A percentile compares a stretch with the other conserved stretches of the same genome.
phyloP scores from a whole-genome alignment of 345 rosid genomes.

The Abelmoschus esculentus region DNA sequence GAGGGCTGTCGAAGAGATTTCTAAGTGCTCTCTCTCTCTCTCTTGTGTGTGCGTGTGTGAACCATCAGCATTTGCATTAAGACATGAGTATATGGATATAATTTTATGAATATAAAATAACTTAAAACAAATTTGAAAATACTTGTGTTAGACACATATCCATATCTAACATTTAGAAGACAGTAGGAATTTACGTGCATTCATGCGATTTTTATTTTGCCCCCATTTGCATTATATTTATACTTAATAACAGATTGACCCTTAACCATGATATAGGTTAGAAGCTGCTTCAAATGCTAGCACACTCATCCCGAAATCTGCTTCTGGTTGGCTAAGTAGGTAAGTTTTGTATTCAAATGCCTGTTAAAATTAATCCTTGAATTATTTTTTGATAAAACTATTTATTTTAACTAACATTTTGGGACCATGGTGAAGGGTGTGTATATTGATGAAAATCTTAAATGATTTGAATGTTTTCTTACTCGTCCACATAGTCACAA shows the following conservation, averaged over 20 bases:
- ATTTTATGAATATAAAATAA: background rate
- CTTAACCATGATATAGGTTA: slow-evolving; percentile 39
- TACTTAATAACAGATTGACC: background rate
- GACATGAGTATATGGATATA: background rate
- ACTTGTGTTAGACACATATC: background rate
- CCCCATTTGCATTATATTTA: background rate
- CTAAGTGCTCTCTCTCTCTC: slow-evolving; percentile 44
- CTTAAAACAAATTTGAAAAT: background rate
- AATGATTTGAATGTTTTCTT: background rate
- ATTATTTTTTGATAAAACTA: background rate
- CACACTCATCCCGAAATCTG: slow-evolving; percentile 60
- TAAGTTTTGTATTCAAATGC: slow-evolving; percentile 14
- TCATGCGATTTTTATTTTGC: background rate
- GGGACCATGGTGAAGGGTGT: background rate
- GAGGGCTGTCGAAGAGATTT: slow-evolving; percentile 80
- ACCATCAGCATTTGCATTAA: background rate
- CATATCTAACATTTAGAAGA: background rate
- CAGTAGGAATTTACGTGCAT: background rate
- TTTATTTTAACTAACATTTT: background rate
- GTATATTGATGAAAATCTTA: background rate
- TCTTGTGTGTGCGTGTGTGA: background rate
- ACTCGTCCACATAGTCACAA: background rate
- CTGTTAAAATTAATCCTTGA: background rate
- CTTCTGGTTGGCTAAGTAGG: slow-evolving; percentile 66
- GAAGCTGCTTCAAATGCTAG: slow-evolving; percentile 75